Percentiles rank a stretch among this genome's conserved stretches.
Evolutionary conservation across 2,329 filamentous ascomycete genomes (phyloP).

Genomic region (Coniochaeta sp.): DNA sequence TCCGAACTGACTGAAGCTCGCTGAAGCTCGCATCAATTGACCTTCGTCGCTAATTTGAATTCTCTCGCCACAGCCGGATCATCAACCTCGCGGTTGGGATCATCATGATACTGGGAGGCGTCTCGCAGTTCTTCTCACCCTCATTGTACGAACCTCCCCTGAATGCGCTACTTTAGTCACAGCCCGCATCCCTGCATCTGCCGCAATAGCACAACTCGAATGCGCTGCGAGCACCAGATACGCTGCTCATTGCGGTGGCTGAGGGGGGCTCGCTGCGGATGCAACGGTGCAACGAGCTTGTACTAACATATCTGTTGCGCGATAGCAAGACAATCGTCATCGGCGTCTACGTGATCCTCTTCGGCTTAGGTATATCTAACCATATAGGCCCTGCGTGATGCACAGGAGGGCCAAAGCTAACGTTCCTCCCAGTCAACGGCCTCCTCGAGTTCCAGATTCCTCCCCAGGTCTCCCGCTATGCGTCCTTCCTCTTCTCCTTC

Average conservation of each 20-base stretch:
- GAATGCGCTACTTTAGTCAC: constrained; percentile 23
- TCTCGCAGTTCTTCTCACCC: constrained; percentile 60
- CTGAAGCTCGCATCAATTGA: background rate
- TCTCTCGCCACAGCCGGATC: constrained; percentile 60
- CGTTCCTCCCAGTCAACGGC: constrained; percentile 13
- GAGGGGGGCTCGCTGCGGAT: background rate
- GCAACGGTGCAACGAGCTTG: constrained; percentile 5
- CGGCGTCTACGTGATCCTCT: constrained; percentile 82
- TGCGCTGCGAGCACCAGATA: background rate
- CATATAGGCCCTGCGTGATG: background rate
- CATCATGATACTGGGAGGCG: constrained; percentile 80
- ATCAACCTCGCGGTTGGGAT: constrained; percentile 86
- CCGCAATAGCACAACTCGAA: background rate
- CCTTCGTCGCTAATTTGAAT: constrained; percentile 22
- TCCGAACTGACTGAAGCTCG: constrained; percentile 2
- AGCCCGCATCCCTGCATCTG: background rate
- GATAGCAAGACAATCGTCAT: constrained; percentile 65
- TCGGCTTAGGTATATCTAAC: constrained; percentile 66
- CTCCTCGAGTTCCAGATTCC: constrained; percentile 80
- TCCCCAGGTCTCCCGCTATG: constrained; percentile 85
- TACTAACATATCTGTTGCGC: background rate
- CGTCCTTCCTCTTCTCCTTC: constrained; percentile 97
- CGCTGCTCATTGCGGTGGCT: background rate
- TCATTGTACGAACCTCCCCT: constrained; percentile 42
- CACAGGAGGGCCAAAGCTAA: background rate